A percentile compares a stretch with the other conserved stretches of the same genome.
These are phyloP conservation scores for Corymbia calophylla DNA, from an alignment of 441 rosid species.

Conservation along the genomic window DNA sequence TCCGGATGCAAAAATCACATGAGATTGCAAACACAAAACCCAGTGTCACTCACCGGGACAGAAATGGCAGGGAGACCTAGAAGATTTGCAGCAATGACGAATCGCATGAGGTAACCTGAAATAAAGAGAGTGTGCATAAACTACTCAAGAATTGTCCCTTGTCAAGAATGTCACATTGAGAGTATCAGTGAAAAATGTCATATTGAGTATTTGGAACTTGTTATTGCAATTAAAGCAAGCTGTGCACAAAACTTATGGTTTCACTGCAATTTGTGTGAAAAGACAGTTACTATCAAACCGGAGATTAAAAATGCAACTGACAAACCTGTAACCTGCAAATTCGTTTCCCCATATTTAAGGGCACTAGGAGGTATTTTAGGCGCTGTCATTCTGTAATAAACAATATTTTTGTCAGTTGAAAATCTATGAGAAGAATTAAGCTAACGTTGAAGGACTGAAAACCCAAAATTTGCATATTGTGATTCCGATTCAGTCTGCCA, in stretches of 20 bases:
- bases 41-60: constrained; percentile 50
- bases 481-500: not conserved
- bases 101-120: constrained; percentile 75
- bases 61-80: constrained; percentile 84
- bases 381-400: constrained; percentile 72
- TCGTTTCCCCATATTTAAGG: constrained; percentile 70
- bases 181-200: not conserved
- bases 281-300: not conserved
- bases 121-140: not conserved
- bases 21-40: not conserved
- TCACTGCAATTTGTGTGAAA: not conserved
- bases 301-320: not conserved
- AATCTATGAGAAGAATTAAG: not conserved
- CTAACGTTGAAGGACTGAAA: not conserved
- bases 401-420: not conserved
- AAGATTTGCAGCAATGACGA: constrained; percentile 56
- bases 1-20: not conserved
- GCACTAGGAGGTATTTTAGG: constrained; percentile 71
- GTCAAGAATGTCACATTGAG: not conserved
- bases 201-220: not conserved
- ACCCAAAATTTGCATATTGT: not conserved
- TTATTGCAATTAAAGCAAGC: not conserved
- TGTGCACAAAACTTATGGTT: not conserved
- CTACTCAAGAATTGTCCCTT: not conserved
- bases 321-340: constrained; percentile 65